Conservation (phyloP, 139 green algal species). For the Haematococcus lacustris region DNA sequence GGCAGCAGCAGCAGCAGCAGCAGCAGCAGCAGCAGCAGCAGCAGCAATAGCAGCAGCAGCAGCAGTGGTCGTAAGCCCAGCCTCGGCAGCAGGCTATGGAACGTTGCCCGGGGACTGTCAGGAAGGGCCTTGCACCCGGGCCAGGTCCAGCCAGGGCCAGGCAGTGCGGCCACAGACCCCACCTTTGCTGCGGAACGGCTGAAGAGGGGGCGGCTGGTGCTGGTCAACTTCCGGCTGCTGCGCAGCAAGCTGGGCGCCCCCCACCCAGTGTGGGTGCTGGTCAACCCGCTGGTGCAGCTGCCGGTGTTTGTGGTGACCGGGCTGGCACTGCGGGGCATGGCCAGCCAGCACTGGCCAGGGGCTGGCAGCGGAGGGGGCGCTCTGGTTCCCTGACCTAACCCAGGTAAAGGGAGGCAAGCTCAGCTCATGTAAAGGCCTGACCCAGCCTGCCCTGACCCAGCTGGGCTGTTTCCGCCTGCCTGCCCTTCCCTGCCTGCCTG, state of each 20-base stretch:
- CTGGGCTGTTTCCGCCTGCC: no score
- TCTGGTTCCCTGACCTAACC: slow-evolving; percentile 77
- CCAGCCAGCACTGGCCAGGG: slow-evolving; percentile 40
- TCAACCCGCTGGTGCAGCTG: slow-evolving; percentile 55
- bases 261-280: slow-evolving; percentile 60
- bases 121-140: background rate
- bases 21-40: no score
- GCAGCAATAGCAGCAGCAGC: no score
- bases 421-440: no score
- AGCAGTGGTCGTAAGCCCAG: background rate
- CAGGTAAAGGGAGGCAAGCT: no score
- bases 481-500: no score
- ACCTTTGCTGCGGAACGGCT: background rate
- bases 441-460: no score
- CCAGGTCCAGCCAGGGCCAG: background rate
- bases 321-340: slow-evolving; percentile 57
- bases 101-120: background rate
- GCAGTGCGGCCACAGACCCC: background rate
- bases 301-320: slow-evolving; percentile 56
- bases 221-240: slow-evolving; percentile 33
- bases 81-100: background rate
- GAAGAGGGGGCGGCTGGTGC: slow-evolving; percentile 3
- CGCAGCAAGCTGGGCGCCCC: slow-evolving; percentile 34
- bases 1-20: no score
- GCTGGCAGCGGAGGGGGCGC: slow-evolving; percentile 41